phyloP scores from a whole-genome alignment of 2,329 filamentous ascomycete genomes.

The Calonectria honghensis region DNA sequence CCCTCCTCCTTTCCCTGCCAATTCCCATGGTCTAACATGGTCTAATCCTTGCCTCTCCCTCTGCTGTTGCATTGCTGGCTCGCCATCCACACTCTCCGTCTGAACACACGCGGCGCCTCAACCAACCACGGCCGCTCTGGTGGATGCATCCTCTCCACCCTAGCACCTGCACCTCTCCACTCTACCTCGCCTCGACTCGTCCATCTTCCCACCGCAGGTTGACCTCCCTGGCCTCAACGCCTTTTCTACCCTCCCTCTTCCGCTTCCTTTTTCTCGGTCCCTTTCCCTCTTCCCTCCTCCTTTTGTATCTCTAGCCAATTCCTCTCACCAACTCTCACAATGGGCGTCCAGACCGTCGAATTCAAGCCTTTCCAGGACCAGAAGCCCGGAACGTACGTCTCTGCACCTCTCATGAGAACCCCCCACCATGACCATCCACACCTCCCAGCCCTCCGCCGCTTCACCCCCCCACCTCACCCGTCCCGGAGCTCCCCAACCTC shows the following conservation, averaged over 20 bases:
- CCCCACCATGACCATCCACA: conserved; percentile 33
- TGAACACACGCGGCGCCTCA: conserved; percentile 24
- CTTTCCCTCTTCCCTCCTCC: conserved; percentile 30
- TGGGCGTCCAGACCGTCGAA: conserved; percentile 85
- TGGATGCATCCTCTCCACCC: conserved; percentile 27
- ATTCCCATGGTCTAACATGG: conserved; percentile 7
- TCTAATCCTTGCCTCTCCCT: conserved; percentile 22
- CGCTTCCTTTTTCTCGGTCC: conserved; percentile 2
- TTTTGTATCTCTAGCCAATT: conserved; percentile 34
- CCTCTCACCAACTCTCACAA: conserved; percentile 62
- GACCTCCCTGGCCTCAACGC: conserved; percentile 35
- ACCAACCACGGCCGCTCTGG: conserved; percentile 42
- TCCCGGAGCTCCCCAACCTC: conserved; percentile 29
- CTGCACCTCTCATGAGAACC: conserved; percentile 34
- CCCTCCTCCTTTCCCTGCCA: conserved; percentile 9
- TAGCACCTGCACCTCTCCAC: conserved; percentile 38
- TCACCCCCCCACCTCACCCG: conserved; percentile 17
- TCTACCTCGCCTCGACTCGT: conserved; percentile 35
- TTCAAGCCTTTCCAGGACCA: conserved; percentile 94
- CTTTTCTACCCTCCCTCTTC: conserved; percentile 15
- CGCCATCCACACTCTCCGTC: conserved; percentile 25
- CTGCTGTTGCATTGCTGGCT: conserved; percentile 22
- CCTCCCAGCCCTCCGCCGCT: conserved; percentile 47
- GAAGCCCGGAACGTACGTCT: conserved; percentile 97
- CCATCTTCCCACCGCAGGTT: conserved; percentile 41